Evolutionary conservation across 768 basidiomycete species (phyloP), one percentile per base, ranked within the genome.

Genomic region (Hygrophoropsis aurantiaca): DNA sequence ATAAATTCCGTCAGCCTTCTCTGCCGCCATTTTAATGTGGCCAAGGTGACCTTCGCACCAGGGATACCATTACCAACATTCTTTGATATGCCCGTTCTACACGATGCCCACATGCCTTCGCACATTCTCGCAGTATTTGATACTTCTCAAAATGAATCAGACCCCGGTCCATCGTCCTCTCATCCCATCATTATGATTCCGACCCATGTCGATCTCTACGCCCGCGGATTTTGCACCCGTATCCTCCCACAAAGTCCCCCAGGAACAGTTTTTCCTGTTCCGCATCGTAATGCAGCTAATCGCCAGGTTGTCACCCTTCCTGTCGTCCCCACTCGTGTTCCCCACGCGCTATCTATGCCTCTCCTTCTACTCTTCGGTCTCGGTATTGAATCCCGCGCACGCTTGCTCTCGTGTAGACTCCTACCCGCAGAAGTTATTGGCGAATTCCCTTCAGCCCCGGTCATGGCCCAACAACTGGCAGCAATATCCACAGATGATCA

Each of bases 391-490:
- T 66, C 64, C 10, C 71, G 77, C 25, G 61, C 69, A 11, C 73
- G 78, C 39, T 50, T 68, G 24, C 70, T 85, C 21, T 75, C 73
- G 13, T 73, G 71, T 48, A 71, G 67, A 47, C 68, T 85, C 26
- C 79, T 85, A n/a, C 83, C 83, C 1, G 55, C 69, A 3, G 58
- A 62, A 48, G 72, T 65, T 33, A 65, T 74, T 27, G 77, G 70
- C 47, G 84, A 86, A 61, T 86, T 83, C 58, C 84, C 84, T 3
- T 75, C 83, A 40, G 69, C 77, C 18, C 70, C 79, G 2, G 71
- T 73, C 9, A 85, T 85, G 84, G 69, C 81, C 1, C 61, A 69
- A 19, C 65, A 73, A 34, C 74, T 85, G 63, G 70, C 74, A 33
- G 64, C 59, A 4, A 49, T 70, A 19, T 65, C 67, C 60, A 70